These are phyloP conservation scores for Emmonsiellopsis sp. DNA, from an alignment of 2,329 filamentous ascomycete genomes.

Conservation along the genomic window DNA sequence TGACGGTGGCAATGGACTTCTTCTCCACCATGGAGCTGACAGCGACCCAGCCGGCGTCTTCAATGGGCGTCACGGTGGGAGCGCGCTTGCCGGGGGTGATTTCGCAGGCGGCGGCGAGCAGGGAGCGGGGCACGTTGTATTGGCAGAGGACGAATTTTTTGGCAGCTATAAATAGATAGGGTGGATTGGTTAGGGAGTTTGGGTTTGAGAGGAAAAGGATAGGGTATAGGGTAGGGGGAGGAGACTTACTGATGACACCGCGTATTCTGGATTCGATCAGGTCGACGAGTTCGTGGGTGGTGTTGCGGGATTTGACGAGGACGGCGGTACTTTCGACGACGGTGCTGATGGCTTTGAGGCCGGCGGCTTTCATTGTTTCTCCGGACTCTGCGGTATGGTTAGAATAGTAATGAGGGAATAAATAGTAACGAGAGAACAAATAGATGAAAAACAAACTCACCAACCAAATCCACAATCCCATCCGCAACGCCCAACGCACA, in stretches of 20 bases:
- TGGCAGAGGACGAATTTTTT: slow-evolving; percentile 92
- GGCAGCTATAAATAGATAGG: slow-evolving; percentile 46
- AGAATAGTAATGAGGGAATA: neutral
- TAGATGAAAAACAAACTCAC: slow-evolving; percentile 45
- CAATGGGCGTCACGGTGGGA: slow-evolving; percentile 80
- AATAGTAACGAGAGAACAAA: neutral
- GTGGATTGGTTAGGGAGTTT: neutral
- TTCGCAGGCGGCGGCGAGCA: slow-evolving; percentile 57
- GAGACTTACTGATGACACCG: slow-evolving; percentile 68
- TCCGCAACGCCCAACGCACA: slow-evolving; percentile 93
- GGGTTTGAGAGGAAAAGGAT: neutral
- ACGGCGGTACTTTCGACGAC: slow-evolving; percentile 82
- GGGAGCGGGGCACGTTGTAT: slow-evolving; percentile 76
- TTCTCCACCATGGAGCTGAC: slow-evolving; percentile 89
- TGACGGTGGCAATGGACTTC: slow-evolving; percentile 72
- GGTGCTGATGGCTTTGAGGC: slow-evolving; percentile 87
- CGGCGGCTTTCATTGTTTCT: slow-evolving; percentile 95
- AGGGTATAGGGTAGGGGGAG: neutral
- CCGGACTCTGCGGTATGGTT: slow-evolving; percentile 63
- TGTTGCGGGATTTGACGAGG: slow-evolving; percentile 80
- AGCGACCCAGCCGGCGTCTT: slow-evolving; percentile 88
- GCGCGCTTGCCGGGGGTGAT: slow-evolving; percentile 93
- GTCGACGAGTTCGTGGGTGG: slow-evolving; percentile 72
- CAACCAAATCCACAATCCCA: slow-evolving; percentile 94
- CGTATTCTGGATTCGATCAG: slow-evolving; percentile 78